Conservation (phyloP, 1,139 yeast species). For the Zygoascus hellenicus region DNA sequence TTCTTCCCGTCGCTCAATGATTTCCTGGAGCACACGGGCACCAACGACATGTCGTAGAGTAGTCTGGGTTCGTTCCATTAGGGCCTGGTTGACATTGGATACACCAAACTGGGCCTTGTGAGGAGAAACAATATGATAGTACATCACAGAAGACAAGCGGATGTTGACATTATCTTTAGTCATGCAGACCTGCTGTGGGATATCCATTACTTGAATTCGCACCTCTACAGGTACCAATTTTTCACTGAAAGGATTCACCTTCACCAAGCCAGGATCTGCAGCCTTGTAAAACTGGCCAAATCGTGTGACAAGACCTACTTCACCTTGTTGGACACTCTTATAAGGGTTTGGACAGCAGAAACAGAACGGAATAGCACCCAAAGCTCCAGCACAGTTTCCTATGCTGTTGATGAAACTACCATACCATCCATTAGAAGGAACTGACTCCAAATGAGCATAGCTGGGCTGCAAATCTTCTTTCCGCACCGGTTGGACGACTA, state of each 20-base stretch:
- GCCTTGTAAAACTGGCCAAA: constrained; percentile 65
- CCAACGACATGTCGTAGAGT: constrained; percentile 73
- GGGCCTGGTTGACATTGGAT: constrained; percentile 51
- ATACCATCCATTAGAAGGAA: constrained; percentile 35
- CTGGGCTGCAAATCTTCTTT: constrained; percentile 35
- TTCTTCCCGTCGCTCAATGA: constrained; percentile 69
- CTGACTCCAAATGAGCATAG: constrained; percentile 35
- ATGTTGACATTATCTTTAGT: constrained; percentile 67
- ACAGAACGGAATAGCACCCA: constrained; percentile 56
- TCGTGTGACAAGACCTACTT: constrained; percentile 62
- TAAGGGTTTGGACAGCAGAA: constrained; percentile 57
- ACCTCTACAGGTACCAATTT: constrained; percentile 48
- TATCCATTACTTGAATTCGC: constrained; percentile 56
- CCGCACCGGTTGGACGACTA: constrained; percentile 30
- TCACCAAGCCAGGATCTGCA: constrained; percentile 65
- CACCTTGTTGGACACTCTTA: constrained; percentile 58
- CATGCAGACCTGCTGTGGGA: constrained; percentile 63
- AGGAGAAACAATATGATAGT: constrained; percentile 64
- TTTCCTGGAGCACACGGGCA: constrained; percentile 61
- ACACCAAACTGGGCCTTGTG: constrained; percentile 62
- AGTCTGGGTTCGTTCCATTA: constrained; percentile 66
- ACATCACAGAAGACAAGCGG: constrained; percentile 58
- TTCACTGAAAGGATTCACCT: constrained; percentile 62
- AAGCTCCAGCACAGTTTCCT: constrained; percentile 48
- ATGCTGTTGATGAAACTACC: constrained; percentile 40